Percentiles rank a stretch among this genome's conserved stretches.
Evolutionary conservation across 2,329 filamentous ascomycete genomes (phyloP).

Genomic region (Pestalotiopsis sp.): DNA sequence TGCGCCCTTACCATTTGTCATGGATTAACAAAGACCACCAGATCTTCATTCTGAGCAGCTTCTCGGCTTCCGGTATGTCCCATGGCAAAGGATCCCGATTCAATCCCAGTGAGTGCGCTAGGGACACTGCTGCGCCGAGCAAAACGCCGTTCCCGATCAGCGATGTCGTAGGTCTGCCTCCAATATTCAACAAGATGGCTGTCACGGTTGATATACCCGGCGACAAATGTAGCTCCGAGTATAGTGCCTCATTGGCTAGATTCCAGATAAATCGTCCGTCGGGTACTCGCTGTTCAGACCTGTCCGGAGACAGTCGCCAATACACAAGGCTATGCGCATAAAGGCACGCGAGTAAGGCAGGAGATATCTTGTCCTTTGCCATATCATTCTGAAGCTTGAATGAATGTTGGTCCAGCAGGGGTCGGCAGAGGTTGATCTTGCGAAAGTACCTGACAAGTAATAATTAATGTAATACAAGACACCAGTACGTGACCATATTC

Average conservation of each 20-base stretch:
- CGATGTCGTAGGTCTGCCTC: conserved; percentile 59
- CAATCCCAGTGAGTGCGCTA: conserved; percentile 54
- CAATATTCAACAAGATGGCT: conserved; percentile 58
- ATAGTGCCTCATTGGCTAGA: conserved; percentile 58
- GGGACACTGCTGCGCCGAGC: conserved; percentile 49
- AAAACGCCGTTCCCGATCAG: conserved; percentile 57
- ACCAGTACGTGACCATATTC: conserved; percentile 16
- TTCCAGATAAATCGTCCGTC: conserved; percentile 64
- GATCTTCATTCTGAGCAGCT: conserved; percentile 49
- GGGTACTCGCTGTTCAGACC: conserved; percentile 48
- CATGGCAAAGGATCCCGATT: conserved; percentile 53
- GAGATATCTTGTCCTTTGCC: conserved; percentile 50
- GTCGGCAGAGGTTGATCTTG: conserved; percentile 60
- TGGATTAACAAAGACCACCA: conserved; percentile 58
- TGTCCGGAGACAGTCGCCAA: conserved; percentile 50
- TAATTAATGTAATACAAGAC: conserved; percentile 1
- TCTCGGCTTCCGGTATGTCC: conserved; percentile 52
- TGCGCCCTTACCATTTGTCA: conserved; percentile 49
- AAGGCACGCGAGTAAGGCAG: conserved; percentile 55
- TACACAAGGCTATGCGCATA: conserved; percentile 59
- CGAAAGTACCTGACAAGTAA: conserved; percentile 46
- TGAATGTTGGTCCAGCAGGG: conserved; percentile 55
- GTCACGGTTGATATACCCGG: conserved; percentile 60
- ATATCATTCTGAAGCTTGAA: conserved; percentile 49
- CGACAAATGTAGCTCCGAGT: conserved; percentile 58